Evolutionary conservation across 2,329 filamentous ascomycete species (phyloP).

Genomic region (Fusarium ramigenum): DNA sequence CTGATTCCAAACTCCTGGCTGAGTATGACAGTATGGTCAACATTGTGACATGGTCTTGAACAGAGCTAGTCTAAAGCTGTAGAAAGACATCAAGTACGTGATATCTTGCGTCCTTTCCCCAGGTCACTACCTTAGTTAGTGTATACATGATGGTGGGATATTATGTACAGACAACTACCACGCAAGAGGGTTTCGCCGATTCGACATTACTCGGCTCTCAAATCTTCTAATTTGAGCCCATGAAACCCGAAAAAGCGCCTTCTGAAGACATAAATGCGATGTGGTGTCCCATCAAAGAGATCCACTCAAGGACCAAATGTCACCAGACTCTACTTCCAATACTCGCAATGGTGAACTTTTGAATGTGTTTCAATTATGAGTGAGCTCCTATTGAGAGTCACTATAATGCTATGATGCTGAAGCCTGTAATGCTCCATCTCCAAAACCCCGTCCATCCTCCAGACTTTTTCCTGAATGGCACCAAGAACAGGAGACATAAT

Average conservation of each 20-base stretch:
- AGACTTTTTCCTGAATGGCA: neutral
- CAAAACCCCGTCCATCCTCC: slow-evolving; percentile 3
- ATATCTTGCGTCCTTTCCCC: neutral
- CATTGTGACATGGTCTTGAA: neutral
- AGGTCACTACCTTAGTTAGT: neutral
- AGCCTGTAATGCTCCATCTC: neutral
- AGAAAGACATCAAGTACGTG: neutral
- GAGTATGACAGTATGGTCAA: neutral
- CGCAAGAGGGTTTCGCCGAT: neutral
- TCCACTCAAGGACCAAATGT: neutral
- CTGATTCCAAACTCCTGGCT: neutral
- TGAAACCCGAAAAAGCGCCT: neutral
- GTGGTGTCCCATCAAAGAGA: neutral
- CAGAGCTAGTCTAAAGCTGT: neutral
- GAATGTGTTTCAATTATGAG: slow-evolving; percentile 7
- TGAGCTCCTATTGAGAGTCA: slow-evolving; percentile 1
- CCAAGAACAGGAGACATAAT: neutral
- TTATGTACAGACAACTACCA: neutral
- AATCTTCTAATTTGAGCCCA: neutral
- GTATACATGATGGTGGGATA: neutral
- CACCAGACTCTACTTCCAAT: neutral
- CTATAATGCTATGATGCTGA: slow-evolving; percentile 2
- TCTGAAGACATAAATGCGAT: neutral
- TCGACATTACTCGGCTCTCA: neutral
- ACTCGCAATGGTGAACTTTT: neutral